Percentiles rank a stretch among this genome's conserved stretches.
Evolutionary conservation across 2,329 filamentous ascomycete genomes (phyloP).

Genomic region (Chaetomiaceae sp.): DNA sequence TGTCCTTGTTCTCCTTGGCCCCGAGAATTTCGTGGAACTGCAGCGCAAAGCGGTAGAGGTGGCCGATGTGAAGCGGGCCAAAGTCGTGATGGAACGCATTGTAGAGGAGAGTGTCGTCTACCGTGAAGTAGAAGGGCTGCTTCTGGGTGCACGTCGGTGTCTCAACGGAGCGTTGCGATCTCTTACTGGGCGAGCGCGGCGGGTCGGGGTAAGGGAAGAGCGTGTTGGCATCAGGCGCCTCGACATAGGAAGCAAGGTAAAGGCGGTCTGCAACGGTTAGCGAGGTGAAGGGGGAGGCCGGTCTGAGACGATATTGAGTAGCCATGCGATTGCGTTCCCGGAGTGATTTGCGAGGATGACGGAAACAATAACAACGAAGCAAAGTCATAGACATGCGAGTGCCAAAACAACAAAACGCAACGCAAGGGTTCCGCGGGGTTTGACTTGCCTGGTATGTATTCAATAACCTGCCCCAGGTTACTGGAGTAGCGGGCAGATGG

Average conservation of each 20-base stretch:
- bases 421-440: not conserved
- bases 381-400: not conserved
- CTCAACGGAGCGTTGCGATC: constrained; percentile 59
- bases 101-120: constrained; percentile 88
- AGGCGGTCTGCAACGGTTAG: constrained; percentile 67
- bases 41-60: constrained; percentile 93
- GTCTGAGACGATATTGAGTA: constrained; percentile 21
- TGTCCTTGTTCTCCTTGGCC: constrained; percentile 81
- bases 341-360: not conserved
- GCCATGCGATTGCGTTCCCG: constrained; percentile 23
- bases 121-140: constrained; percentile 86
- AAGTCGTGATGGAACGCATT: constrained; percentile 99
- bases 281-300: constrained; percentile 25
- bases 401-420: not conserved
- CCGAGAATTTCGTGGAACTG: constrained; percentile 93
- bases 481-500: constrained; percentile 42
- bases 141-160: constrained; percentile 42
- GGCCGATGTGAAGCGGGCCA: constrained; percentile 92
- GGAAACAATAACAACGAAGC: constrained; percentile 6
- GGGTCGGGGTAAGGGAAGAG: constrained; percentile 72
- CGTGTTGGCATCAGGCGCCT: constrained; percentile 72
- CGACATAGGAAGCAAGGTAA: constrained; percentile 87
- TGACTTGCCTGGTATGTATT: constrained; percentile 84
- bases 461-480: constrained; percentile 82
- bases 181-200: constrained; percentile 67